Evolutionary conservation across 768 basidiomycete species (phyloP), one percentile per base, ranked within the genome.

Genomic region (Lactarius pseudohatsudake): DNA sequence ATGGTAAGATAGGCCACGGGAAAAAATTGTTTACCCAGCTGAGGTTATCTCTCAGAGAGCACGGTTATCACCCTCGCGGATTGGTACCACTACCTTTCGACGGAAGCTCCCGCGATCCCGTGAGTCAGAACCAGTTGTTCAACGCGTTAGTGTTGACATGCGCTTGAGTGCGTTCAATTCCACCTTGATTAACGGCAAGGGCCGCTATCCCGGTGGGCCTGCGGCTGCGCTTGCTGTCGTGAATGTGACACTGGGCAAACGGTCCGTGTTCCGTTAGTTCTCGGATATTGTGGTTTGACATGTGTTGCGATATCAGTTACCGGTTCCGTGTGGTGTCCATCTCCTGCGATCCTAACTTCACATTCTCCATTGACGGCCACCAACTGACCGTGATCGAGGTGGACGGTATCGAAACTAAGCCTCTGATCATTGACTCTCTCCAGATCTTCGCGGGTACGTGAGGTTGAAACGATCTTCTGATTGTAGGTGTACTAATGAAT

Each of bases 11-110:
- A n/a, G 13, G 13, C 22, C 9, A 1, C 20, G 20, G 11, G 8
- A 22, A 26, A 22, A 0, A 11, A 3, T 16, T 20, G 2, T 22
- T 28, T 15, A 10, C 28, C 2, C 4, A 9, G 26, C 22, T 45
- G 8, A 43, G 26, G 3, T 32, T 30, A 15, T 59, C 28, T 34
- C 8, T 0, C 61, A 75, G 82, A 82, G 75, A 73, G 73, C 8
- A 85, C 84, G 9, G 70, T 85, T 53, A 81, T 83, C 65, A 81
- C 80, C 1, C 73, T 83, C 10, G 77, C 79, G 2, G 82, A 83
- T 65, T 83, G 82, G 50, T 64, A 32, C 59, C 68, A 70, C 62
- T 71, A 62, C n/a, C 64, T 62, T n/a, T 32, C 61, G 20, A 45
- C 26, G 18, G n/a, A 43, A 28, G 16, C 45, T 2, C n/a, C 22